phyloP scores from a whole-genome alignment of 2,329 filamentous ascomycete species.

The Monosporascus cannonballus region DNA sequence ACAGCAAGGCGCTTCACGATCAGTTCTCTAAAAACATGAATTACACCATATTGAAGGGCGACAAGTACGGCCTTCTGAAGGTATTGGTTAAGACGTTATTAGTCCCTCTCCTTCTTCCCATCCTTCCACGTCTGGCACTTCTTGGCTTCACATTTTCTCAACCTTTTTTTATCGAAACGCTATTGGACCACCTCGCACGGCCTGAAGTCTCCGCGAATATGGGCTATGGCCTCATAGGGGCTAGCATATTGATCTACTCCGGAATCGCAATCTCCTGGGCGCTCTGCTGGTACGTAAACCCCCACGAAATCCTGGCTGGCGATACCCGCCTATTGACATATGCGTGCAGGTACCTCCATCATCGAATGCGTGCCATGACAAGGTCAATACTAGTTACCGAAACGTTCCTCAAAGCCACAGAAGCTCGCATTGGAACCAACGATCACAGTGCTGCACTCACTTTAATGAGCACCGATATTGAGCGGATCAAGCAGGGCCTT shows the following conservation, averaged over 20 bases:
- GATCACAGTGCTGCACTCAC: slow-evolving; percentile 8
- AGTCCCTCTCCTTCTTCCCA: slow-evolving; percentile 27
- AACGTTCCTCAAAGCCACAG: slow-evolving; percentile 1
- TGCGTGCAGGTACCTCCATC: slow-evolving; percentile 13
- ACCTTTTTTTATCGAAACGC: slow-evolving; percentile 35
- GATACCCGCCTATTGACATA: neutral
- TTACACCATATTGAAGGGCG: slow-evolving; percentile 5
- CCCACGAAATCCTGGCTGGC: neutral
- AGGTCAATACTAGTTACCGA: slow-evolving; percentile 7
- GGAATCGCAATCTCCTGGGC: slow-evolving; percentile 31
- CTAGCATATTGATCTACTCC: slow-evolving; percentile 3
- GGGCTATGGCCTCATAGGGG: slow-evolving; percentile 5
- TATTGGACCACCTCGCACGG: slow-evolving; percentile 27
- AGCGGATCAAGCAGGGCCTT: slow-evolving; percentile 31
- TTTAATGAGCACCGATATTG: slow-evolving; percentile 32
- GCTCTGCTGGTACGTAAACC: slow-evolving; percentile 28
- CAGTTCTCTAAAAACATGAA: slow-evolving; percentile 6
- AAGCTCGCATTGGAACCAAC: slow-evolving; percentile 3
- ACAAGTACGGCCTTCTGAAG: slow-evolving; percentile 23
- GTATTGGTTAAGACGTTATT: slow-evolving; percentile 24
- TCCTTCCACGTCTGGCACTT: slow-evolving; percentile 31
- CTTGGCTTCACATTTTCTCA: slow-evolving; percentile 36
- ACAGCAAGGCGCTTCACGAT: slow-evolving; percentile 11
- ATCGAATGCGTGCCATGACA: slow-evolving; percentile 19
- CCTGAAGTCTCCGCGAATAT: slow-evolving; percentile 13